Percentiles rank a stretch among this genome's conserved stretches.
Evolutionary conservation across 768 basidiomycete genomes (phyloP).

Genomic region (Hericium rajendrae): DNA sequence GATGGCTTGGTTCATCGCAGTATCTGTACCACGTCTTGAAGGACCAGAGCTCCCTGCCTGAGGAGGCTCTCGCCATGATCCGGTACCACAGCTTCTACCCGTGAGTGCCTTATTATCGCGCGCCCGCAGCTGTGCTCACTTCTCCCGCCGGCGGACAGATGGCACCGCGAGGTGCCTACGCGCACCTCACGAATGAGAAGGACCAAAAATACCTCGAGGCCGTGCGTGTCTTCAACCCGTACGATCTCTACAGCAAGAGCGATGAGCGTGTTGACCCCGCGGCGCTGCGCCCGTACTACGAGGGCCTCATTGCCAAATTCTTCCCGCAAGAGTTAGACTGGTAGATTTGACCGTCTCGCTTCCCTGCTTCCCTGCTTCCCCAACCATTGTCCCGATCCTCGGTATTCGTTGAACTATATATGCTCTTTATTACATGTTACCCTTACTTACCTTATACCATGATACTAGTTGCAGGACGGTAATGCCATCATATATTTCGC

Average conservation of each 20-base stretch:
- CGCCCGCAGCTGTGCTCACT: neutral
- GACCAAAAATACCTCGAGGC: conserved; percentile 58
- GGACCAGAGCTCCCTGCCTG: conserved; percentile 71
- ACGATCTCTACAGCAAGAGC: conserved; percentile 88
- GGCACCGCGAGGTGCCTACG: conserved; percentile 87
- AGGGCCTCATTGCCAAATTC: conserved; percentile 72
- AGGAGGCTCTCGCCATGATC: conserved; percentile 83
- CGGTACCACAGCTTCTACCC: conserved; percentile 94
- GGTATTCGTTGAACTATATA: no score
- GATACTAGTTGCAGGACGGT: no score
- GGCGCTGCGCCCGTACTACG: conserved; percentile 74
- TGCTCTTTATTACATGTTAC: no score
- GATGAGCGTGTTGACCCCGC: conserved; percentile 56
- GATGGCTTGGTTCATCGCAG: conserved; percentile 25
- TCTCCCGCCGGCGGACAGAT: conserved; percentile 27
- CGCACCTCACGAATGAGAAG: conserved; percentile 66
- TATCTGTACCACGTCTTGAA: conserved; percentile 81
- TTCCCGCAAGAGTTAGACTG: conserved; percentile 79
- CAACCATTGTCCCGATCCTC: no score
- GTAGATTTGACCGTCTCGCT: conserved; percentile 28
- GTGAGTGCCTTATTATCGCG: conserved; percentile 22
- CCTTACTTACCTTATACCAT: no score
- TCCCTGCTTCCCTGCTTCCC: no score
- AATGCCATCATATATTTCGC: no score
- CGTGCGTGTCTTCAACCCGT: conserved; percentile 85